Base-by-base conservation (phyloP, 164 flowering plant species). In the Amborella trichopoda region DNA sequence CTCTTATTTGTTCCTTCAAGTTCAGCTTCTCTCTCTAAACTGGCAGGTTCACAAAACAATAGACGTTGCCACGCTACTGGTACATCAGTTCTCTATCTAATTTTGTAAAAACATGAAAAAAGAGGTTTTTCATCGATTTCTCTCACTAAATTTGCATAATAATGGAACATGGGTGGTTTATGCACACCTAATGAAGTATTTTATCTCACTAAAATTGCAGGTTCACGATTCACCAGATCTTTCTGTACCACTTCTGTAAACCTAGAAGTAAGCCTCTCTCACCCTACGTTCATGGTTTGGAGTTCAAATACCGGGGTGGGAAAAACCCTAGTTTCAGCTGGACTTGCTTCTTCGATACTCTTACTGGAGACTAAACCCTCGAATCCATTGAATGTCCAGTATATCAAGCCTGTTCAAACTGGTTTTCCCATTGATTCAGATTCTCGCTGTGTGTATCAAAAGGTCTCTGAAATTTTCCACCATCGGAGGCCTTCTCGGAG, bases 351-450 rank as follows among this genome's bases (percentile, higher is more conserved):
- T 25, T 66, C 77, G 36, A 58, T 76, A 13, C 60, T 77, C 52
- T 65, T 72, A 6, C 36, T 61, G 5, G 36, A 53, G 33, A 27
- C 61, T 36, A 1, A 47, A n/a, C 4, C 41, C 10, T 48, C 50
- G 28, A 45, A 6, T 3, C 61, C 61, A 8, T 20, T 56, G 38
- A 66, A 60, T 22, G 74, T 83, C 67, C 39, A 60, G 53, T 91
- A 87, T 70, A 63, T 82, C 43, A 91, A 91, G 54, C 99, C 99
- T 3, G 52, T 91, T 55, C 96, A 91, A 37, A 87, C 99, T 12
- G 96, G 99, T 8, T 91, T 77, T 55, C 96, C 95, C n/a, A 26
- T 66, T 42, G 99, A 91, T 13, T 91, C 99, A 28, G 99, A 91
- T 50, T 78, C 96, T 24, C 73, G 65, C 25, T 91, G 72, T 56